phyloP scores from a whole-genome alignment of 2,329 filamentous ascomycete species.

The Myriosclerotinia scirpicola region DNA sequence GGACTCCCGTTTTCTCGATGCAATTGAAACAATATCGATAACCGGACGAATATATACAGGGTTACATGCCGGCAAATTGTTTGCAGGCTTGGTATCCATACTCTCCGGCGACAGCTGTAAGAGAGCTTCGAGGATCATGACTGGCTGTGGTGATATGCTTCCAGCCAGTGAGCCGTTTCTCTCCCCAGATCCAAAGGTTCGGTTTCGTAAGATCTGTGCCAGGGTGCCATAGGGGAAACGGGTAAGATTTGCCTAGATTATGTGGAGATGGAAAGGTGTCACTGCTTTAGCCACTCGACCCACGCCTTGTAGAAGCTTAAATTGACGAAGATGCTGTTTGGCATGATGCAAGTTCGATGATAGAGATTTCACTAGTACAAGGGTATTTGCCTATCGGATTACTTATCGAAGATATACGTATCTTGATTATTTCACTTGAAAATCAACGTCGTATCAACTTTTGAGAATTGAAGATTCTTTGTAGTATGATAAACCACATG shows the following conservation, averaged over 20 bases:
- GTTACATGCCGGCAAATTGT: background rate
- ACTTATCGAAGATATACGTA: constrained; percentile 14
- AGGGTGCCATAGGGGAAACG: constrained; percentile 10
- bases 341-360: constrained; percentile 12
- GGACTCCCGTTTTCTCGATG: background rate
- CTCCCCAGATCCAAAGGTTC: background rate
- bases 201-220: constrained; percentile 6
- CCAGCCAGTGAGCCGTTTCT: background rate
- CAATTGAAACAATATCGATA: background rate
- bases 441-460: constrained; percentile 9
- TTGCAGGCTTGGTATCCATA: constrained; percentile 1
- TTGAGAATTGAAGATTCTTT: background rate
- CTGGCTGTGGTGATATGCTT: constrained; percentile 6
- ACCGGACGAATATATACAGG: background rate
- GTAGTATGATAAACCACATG: background rate
- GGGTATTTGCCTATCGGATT: constrained; percentile 15
- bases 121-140: background rate
- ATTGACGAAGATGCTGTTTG: constrained; percentile 15
- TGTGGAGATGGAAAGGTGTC: constrained; percentile 14
- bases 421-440: background rate
- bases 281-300: constrained; percentile 20
- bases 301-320: constrained; percentile 20
- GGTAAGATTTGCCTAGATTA: constrained; percentile 2
- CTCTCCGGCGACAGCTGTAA: background rate
- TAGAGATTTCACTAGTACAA: constrained; percentile 18